Conservation (phyloP, 345 rosid genomes). For the Theobroma cacao region DNA sequence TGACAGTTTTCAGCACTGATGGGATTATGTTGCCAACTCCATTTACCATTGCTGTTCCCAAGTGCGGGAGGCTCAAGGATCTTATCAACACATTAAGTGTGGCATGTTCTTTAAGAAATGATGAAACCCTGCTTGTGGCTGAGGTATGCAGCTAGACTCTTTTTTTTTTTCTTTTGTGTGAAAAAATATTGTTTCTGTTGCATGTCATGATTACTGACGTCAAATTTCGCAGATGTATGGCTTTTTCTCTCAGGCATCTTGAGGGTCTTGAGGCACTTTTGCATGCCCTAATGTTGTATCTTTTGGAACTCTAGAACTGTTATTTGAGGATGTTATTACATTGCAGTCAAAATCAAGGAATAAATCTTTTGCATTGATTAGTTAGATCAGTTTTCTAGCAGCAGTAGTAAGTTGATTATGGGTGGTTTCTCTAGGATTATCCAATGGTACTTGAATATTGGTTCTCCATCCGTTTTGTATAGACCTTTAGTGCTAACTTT, state of each 20-base stretch:
- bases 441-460: neutral
- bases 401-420: neutral
- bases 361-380: neutral
- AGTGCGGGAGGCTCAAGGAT: slow-evolving; percentile 53
- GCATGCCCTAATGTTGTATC: neutral
- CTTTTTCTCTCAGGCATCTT: neutral
- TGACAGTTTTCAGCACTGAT: slow-evolving; percentile 51
- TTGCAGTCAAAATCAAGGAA: neutral
- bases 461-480: neutral
- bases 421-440: neutral
- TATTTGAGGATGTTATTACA: neutral
- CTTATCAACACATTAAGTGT: slow-evolving; percentile 47
- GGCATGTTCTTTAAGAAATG: slow-evolving; percentile 45
- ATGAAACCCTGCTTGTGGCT: slow-evolving; percentile 60
- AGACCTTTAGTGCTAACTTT: too few relatives aligned
- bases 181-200: slow-evolving; percentile 5
- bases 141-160: slow-evolving; percentile 43
- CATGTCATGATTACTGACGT: neutral
- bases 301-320: neutral
- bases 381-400: neutral
- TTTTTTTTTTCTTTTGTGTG: neutral
- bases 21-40: slow-evolving; percentile 44
- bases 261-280: neutral
- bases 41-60: slow-evolving; percentile 49
- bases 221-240: neutral